Evolutionary conservation across 164 flowering plant species (phyloP), one percentile per base, ranked within the genome.

Genomic region (Cinnamomum micranthum): DNA sequence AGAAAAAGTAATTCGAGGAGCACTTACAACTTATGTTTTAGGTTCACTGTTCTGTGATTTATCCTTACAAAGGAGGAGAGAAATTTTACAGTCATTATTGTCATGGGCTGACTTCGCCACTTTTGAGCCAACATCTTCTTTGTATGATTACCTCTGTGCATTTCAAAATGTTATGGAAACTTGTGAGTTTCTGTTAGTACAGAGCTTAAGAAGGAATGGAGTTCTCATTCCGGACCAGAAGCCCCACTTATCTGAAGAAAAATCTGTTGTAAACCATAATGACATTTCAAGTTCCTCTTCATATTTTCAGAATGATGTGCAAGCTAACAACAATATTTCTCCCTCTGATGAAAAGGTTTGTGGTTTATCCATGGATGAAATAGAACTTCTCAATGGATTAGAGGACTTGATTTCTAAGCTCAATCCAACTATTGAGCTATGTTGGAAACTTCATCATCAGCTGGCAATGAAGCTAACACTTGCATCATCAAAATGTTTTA

Each of bases 371-470:
- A 14, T 71, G 55, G 87, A 86, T 60, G 95, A 91, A 80, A 74
- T 84, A 52, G 80, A 72, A 6, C 88, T 92, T 19, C 79, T 79
- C 59, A 72, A 77, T 69, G 83, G 81, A 73, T 80, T 94, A 66
- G 89, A 88, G 69, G 68, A 20, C 71, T 80, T 94, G 33, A 82
- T 90, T 73, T 69, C 74, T 59, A 88, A 87, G 81, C 90, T 92
- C 71, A 35, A 62, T 77, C 86, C 87, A 71, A 80, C 89, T n/a
- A 63, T 91, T 68, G 97, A 94, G 69, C 83, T 51, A 9, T 92
- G 92, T 78, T 92, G 95, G 92, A 90, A 84, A 77, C 84, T 92
- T 75, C 95, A 94, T 81, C 89, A 69, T 80, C 89, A 85, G 50
- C 80, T 94, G 77, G 83, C 92, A 24, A 88, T 80, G 77, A 92